A percentile compares a stretch with the other conserved stretches of the same genome.
Conservation (phyloP, 202 grass and related monocot species). For the Elaeis oleifera region DNA sequence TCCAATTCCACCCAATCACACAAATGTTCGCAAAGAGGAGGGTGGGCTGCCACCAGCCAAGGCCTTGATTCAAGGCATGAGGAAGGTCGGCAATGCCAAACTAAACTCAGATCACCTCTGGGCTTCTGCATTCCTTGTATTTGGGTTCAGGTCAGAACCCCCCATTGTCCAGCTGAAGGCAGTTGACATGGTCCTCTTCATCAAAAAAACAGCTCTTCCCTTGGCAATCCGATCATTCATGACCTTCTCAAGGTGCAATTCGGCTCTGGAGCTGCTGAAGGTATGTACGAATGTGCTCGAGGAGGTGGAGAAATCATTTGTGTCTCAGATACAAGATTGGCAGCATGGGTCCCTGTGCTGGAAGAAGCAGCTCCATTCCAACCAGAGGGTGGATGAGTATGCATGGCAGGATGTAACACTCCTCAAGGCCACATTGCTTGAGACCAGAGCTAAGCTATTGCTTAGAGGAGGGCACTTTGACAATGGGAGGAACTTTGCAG, state of each 20-base stretch:
- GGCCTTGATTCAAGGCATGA: slow-evolving; percentile 59
- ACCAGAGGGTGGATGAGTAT: slow-evolving; percentile 65
- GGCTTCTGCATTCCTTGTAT: slow-evolving; percentile 89
- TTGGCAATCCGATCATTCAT: slow-evolving; percentile 82
- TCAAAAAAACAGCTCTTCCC: slow-evolving; percentile 79
- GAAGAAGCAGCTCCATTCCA: slow-evolving; percentile 74
- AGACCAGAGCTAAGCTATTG: slow-evolving; percentile 73
- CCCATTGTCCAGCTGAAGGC: slow-evolving; percentile 74
- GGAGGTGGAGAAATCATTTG: slow-evolving; percentile 88
- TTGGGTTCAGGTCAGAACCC: slow-evolving; percentile 92
- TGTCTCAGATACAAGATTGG: slow-evolving; percentile 74
- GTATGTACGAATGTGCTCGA: slow-evolving; percentile 93
- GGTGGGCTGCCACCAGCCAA: slow-evolving; percentile 52
- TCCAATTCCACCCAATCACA: slow-evolving; percentile 81
- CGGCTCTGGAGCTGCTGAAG: slow-evolving; percentile 82
- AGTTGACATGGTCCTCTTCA: slow-evolving; percentile 77
- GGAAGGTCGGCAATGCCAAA: slow-evolving; percentile 55
- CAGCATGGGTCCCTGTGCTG: slow-evolving; percentile 63
- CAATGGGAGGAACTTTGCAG: slow-evolving; percentile 78
- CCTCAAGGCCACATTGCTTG: slow-evolving; percentile 78
- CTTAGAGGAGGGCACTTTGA: slow-evolving; percentile 81
- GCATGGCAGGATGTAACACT: slow-evolving; percentile 96
- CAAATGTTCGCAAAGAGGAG: slow-evolving; percentile 79
- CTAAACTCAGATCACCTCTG: slow-evolving; percentile 79
- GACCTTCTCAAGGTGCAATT: slow-evolving; percentile 79